Evolutionary conservation across 768 basidiomycete species (phyloP), one percentile per base, ranked within the genome.

Genomic region (Mycena kentingensis): DNA sequence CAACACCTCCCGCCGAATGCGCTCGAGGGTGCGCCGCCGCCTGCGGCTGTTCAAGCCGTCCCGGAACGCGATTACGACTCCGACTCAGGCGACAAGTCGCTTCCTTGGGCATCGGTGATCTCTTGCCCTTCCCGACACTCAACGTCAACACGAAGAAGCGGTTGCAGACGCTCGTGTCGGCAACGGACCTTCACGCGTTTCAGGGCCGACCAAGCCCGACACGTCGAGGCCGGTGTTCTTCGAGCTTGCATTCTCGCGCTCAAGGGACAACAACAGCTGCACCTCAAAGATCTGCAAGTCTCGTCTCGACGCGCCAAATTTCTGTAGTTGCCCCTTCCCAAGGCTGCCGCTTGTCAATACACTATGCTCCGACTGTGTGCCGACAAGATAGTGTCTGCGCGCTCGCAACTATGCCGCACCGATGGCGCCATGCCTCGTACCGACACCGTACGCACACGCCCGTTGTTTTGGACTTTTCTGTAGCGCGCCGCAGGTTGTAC

Each of bases 301-400:
- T 69, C 76, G 70, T 81, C 43, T 77, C 82, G 13, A 88, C 87
- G 60, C 86, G 90, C 5, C 85, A 90, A 58, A 69, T 88, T 36
- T 82, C 88, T 0, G 77, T 82, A 51, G 72, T 98, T 45, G 87
- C 88, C 3, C 96, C 95, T n/a, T n/a, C n/a, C n/a, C n/a, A n/a
- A n/a, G n/a, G n/a, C n/a, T n/a, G n/a, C n/a, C n/a, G n/a, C n/a
- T n/a, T n/a, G n/a, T n/a, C n/a, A n/a, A n/a, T n/a, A n/a, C n/a
- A n/a, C n/a, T n/a, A n/a, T n/a, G n/a, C n/a, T n/a, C n/a, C n/a
- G n/a, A n/a, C n/a, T n/a, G n/a, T n/a, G n/a, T n/a, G n/a, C n/a
- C n/a, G n/a, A n/a, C n/a, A n/a, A n/a, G n/a, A n/a, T n/a, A n/a
- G n/a, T n/a, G n/a, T n/a, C n/a, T n/a, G n/a, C n/a, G n/a, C n/a